Conservation (phyloP, 768 basidiomycete genomes). For the Rickenella mellea region DNA sequence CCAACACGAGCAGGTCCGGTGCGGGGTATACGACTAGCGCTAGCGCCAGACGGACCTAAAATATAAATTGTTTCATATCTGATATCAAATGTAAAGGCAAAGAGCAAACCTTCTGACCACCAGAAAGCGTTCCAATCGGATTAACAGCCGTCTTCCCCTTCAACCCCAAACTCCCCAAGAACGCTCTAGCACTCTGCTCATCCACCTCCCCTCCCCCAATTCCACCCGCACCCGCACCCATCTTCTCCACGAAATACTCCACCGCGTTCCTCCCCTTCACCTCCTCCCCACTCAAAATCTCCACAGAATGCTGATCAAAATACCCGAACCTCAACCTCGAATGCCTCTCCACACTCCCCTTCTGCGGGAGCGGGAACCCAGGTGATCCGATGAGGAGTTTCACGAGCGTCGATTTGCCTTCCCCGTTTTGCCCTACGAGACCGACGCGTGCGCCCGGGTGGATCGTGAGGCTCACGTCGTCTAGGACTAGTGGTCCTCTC, state of each 20-base stretch:
- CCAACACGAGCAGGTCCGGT: conserved; percentile 41
- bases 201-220: conserved; percentile 10
- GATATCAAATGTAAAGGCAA: background rate
- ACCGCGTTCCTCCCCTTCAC: conserved; percentile 19
- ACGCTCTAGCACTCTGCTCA: conserved; percentile 30
- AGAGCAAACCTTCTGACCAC: conserved; percentile 40
- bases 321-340: conserved; percentile 46
- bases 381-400: conserved; percentile 28
- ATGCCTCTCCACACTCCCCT: conserved; percentile 43
- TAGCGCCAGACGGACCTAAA: conserved; percentile 49
- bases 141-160: conserved; percentile 33
- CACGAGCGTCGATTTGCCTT: conserved; percentile 51
- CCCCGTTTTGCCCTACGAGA: conserved; percentile 41
- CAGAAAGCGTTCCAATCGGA: conserved; percentile 36
- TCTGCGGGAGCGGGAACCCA: conserved; percentile 26
- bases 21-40: conserved; percentile 42
- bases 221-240: conserved; percentile 12
- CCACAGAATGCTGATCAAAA: conserved; percentile 56
- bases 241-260: conserved; percentile 15
- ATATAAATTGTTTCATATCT: background rate
- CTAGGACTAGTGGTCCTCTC: conserved; percentile 17
- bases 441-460: conserved; percentile 28
- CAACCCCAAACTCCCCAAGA: conserved; percentile 34
- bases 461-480: conserved; percentile 27
- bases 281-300: conserved; percentile 31